Base-by-base conservation (phyloP, 495 filamentous ascomycete species). In the Chaetomium fimeti region DNA sequence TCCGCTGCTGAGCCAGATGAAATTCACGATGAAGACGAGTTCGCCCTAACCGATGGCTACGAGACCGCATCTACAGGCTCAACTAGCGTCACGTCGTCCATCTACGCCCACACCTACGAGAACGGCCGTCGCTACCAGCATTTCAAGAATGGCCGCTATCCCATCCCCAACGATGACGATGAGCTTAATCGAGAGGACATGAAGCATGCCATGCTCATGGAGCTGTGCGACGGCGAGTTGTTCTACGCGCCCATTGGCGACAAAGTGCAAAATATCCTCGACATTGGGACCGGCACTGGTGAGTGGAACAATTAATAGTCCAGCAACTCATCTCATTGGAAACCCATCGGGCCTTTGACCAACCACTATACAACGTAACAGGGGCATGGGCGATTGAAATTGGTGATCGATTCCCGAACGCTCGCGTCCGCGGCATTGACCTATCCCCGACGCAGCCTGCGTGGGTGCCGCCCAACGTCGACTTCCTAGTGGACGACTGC, bases 41-140 rank as follows among this genome's bases (percentile, higher is more conserved):
- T 74, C 64, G 57, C 53, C 12, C 56, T 69, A 12, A 70, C 62
- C 55, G 77, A 79, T 32, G 71, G 67, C 6, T 76, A 66, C 45
- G 67, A 68, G 24, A 64, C 61, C 7, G 63, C 29, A 3, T 69
- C 65, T 2, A 57, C 62, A 5, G 65, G 66, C 36, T 76, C 76
- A 0, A 75, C 66, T 18, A 82, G 80, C 6, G 65, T 82, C 24
- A 74, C 79, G 3, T 78, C 79, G 11, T 77, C 72, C 49, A 68
- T 82, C 56, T 75, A 70, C 56, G 71, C 78, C 40, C 77, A 80
- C 63, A 68, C 72, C 11, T 77, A 74, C 58, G 82, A 86, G 69
- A 83, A 88, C 63, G 85, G 85, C 15, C 79, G 85, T 16, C 77
- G 85, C 25, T 88, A 87, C 68, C 83, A 86, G 57, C 74, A 77